Conservation (phyloP, 1,139 yeast species). For the Yamadazyma triangularis region DNA sequence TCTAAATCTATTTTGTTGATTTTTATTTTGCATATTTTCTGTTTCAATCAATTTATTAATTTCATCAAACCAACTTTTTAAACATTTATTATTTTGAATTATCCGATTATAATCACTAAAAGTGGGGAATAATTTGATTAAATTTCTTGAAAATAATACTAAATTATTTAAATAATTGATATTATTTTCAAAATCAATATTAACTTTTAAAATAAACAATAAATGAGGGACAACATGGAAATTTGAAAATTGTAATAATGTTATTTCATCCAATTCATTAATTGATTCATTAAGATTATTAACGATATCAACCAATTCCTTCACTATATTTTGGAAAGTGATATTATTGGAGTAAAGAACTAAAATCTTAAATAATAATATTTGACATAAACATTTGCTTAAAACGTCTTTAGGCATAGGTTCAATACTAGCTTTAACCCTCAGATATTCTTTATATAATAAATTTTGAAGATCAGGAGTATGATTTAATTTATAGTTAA, state of each 20-base stretch:
- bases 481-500: conserved; percentile 14
- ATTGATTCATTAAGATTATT: conserved; percentile 18
- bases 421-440: conserved; percentile 13
- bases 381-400: conserved; percentile 15
- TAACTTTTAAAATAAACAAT: conserved; percentile 28
- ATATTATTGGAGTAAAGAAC: conserved; percentile 21
- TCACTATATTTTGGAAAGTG: conserved; percentile 16
- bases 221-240: conserved; percentile 33
- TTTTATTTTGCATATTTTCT: neutral
- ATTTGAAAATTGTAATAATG: conserved; percentile 28
- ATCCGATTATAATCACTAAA: conserved; percentile 6
- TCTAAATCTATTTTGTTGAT: neutral
- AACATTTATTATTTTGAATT: conserved; percentile 9
- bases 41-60: conserved; percentile 6
- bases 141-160: conserved; percentile 9
- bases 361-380: conserved; percentile 29
- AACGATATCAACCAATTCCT: conserved; percentile 21
- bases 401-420: conserved; percentile 13
- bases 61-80: conserved; percentile 14
- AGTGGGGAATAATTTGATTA: conserved; percentile 7
- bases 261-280: conserved; percentile 21
- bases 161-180: conserved; percentile 9
- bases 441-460: conserved; percentile 9
- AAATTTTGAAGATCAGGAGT: conserved; percentile 16
- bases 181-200: conserved; percentile 21